Evolutionary conservation across 768 basidiomycete genomes (phyloP), one percentile per base, ranked within the genome.

Genomic region (Astraeus odoratus): DNA sequence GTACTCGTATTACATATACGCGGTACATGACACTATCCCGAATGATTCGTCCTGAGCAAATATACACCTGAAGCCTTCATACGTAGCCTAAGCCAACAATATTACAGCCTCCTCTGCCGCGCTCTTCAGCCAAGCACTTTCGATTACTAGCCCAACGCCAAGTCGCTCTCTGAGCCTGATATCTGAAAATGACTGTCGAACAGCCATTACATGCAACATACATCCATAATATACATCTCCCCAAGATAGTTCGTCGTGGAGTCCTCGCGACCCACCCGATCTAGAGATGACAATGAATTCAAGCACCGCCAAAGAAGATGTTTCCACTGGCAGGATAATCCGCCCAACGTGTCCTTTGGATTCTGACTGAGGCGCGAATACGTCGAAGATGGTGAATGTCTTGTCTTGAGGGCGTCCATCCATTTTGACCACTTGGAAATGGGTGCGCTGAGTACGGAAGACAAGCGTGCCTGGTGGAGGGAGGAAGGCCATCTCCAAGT

Each of bases 231-330:
- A 52, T 22, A 15, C 23, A 15, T 46, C 7, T 16, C 58, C 52
- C 36, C 48, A 51, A 9, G 20, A 15, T 1, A 8, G 18, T 26
- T 55, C 47, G 15, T 59, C 48, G 24, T 30, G 56, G 2, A 59
- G 27, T 20, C 51, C 51, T 2, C 0, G 0, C 5, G 42, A 12
- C 1, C 31, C 41, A 4, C 22, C 41, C 4, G 33, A 39, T 5
- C 56, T 47, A 7, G 57, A 59, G 4, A 60, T 33, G 9, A 57
- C 53, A n/a, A 55, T 27, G n/a, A 60, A 45, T 16, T 57, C 56
- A 5, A 54, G 38, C 15, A 26, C 15, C 2, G 44, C 38, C 1
- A 24, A 18, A 0, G 56, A 47, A 15, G 36, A 43, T 6, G 38
- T 55, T 13, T 50, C 37, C 15, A 24, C 8, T 1, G 58, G 55